Percentiles rank a stretch among this genome's conserved stretches.
Evolutionary conservation across 306 rosid species (phyloP).

Genomic region (Gynostemma pentaphyllum): DNA sequence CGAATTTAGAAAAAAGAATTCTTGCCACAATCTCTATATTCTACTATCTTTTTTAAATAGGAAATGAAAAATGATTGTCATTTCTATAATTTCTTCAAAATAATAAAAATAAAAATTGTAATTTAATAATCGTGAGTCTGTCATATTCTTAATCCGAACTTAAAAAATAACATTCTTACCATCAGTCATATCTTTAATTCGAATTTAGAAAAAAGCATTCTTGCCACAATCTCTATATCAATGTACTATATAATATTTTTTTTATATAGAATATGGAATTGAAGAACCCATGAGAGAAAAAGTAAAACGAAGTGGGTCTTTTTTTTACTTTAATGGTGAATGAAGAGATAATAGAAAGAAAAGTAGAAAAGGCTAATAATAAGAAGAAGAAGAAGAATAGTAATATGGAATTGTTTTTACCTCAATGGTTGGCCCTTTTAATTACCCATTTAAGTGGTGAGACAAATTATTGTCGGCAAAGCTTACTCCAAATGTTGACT

Average conservation of each 20-base stretch:
- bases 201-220: too few relatives aligned
- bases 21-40: background rate
- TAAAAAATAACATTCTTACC: too few relatives aligned
- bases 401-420: constrained; percentile 16
- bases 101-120: background rate
- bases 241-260: background rate
- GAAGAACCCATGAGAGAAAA: background rate
- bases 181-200: too few relatives aligned
- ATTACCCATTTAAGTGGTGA: constrained; percentile 34
- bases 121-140: too few relatives aligned
- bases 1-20: too few relatives aligned
- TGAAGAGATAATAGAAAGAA: background rate
- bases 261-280: background rate
- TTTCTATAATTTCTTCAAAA: background rate
- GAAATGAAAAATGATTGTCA: background rate
- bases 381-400: background rate
- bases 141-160: too few relatives aligned
- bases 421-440: constrained; percentile 19
- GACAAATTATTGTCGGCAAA: constrained; percentile 55
- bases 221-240: background rate
- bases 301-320: constrained; percentile 1
- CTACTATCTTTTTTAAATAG: background rate
- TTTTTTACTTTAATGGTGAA: background rate
- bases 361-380: background rate
- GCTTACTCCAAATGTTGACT: constrained; percentile 33